Conservation (phyloP, 2,329 filamentous ascomycete genomes). For the Mariannaea sp. region DNA sequence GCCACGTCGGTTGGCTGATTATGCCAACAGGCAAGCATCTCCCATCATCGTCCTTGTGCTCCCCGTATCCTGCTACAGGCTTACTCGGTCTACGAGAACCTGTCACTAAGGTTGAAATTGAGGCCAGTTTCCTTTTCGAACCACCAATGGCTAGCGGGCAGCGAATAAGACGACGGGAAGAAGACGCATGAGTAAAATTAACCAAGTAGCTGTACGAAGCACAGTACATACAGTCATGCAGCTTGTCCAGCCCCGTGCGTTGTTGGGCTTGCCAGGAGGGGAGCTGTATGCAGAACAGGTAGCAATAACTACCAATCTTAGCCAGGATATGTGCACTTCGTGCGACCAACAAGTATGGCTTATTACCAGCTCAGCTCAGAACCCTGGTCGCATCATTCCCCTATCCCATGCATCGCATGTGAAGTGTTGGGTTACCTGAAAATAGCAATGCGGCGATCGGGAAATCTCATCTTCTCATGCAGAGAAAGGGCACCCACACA, state of each 20-base stretch:
- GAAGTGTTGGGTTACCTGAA: slow-evolving; percentile 8
- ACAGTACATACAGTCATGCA: too few relatives aligned
- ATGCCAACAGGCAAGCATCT: neutral
- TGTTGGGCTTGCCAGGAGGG: too few relatives aligned
- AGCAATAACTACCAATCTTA: too few relatives aligned
- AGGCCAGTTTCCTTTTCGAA: neutral
- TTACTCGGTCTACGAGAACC: neutral
- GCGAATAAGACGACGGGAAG: slow-evolving; percentile 22
- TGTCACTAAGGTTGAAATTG: neutral
- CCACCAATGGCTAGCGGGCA: slow-evolving; percentile 16
- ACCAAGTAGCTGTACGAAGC: neutral
- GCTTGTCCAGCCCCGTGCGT: neutral
- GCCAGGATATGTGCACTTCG: too few relatives aligned
- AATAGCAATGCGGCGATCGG: slow-evolving; percentile 21
- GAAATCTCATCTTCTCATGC: slow-evolving; percentile 8
- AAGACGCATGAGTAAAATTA: neutral
- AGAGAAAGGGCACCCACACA: too few relatives aligned
- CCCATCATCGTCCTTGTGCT: neutral
- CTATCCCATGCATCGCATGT: slow-evolving; percentile 8
- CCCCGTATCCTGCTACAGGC: neutral
- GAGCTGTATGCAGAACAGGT: too few relatives aligned
- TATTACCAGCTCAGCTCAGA: neutral
- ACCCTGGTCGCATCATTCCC: neutral
- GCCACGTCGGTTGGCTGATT: neutral
- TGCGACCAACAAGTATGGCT: too few relatives aligned